Evolutionary conservation across 1,139 yeast genomes (phyloP), one percentile per base, ranked within the genome.

Genomic region (Sugiyamaella xylanicola): DNA sequence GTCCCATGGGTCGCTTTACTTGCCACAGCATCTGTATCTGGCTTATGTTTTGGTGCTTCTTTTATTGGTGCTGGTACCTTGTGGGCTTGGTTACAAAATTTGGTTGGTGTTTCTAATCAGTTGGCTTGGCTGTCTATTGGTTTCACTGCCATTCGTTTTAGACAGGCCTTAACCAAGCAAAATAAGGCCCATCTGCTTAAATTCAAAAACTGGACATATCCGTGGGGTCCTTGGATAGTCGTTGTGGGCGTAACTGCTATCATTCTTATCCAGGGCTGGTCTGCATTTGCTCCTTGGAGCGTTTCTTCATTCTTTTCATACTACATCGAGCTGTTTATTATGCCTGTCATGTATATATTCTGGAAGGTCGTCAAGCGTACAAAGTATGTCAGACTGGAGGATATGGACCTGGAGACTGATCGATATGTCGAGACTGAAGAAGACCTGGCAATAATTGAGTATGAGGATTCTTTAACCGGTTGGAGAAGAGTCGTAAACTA

Each of bases 361-460:
- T 69, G 83, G 86, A 71, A 79, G 78, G 43, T 66, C 61, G 46
- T 70, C 54, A 78, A 72, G 59, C 73, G 77, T 54, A 86, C 84
- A 56, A 73, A 71, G 56, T 78, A 80, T 63, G 77, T 80, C 9
- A 74, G 72, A 51, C 68, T 72, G 4, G 77, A 74, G 55, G 84
- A 82, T 20, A 83, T 84, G 85, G 88, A 84, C 65, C 80, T 84
- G 53, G 85, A 79, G 51, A 78, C 85, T 8, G 87, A 83, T 63
- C 73, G 81, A 58, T 84, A 84, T 65, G 63, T 74, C 39, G 81
- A 78, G 59, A 73, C 81, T 2, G 76, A 73, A 48, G 84, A 81
- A 59, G 87, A 84, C 57, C 55, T 64, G 36, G 72, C 66, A 17
- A 73, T 74, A 49, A 75, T 76, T 56, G 78, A 72, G 53, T 66